Base-by-base conservation (phyloP, 345 rosid genomes). In the Eucalyptus cloeziana region DNA sequence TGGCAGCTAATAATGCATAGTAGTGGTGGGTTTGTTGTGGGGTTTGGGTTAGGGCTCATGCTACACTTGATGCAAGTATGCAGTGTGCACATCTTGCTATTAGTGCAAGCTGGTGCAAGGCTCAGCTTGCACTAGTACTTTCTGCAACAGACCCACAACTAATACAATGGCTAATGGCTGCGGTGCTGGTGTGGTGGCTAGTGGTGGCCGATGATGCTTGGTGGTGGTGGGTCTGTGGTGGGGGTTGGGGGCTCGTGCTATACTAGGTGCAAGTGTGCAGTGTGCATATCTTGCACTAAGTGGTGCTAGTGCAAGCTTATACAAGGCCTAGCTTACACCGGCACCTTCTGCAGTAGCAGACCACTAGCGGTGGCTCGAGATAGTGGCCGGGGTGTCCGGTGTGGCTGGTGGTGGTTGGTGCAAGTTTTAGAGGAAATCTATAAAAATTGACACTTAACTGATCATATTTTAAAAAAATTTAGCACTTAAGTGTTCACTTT, bases 401-500 rank as follows among this genome's bases (percentile, higher is more conserved):
- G 58, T 52, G 4, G 2, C 1, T 19, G 0, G 24, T 19, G 2
- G 24, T 19, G 2, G 10, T 0, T 7, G 0, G 10, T 52, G 2
- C 5, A 52, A 52, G 24, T 52, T 52, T 52, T 52, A 52, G 5
- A 52, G 2, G 2, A 52, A 52, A 52, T 21, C 0, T 21, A 19
- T 21, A 52, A 52, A 52, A 52, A 52, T 52, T 52, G 21, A 21
- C 1, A 52, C 58, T 52, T 52, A 52, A 52, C 2, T 1, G 0
- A 52, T 21, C 25, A 52, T 2, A 52, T 52, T 52, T 3, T 52
- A 52, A 52, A 52, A 52, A 52, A 19, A 52, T 3, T 52, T 52
- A 1, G 25, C 25, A 8, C 25, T 21, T 3, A 19, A 19, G 10
- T 52, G 10, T 52, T 52, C 25, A 52, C 24, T 3, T 19, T 21